Base-by-base conservation (phyloP, 345 rosid genomes). In the Cardamine chenopodiifolia region DNA sequence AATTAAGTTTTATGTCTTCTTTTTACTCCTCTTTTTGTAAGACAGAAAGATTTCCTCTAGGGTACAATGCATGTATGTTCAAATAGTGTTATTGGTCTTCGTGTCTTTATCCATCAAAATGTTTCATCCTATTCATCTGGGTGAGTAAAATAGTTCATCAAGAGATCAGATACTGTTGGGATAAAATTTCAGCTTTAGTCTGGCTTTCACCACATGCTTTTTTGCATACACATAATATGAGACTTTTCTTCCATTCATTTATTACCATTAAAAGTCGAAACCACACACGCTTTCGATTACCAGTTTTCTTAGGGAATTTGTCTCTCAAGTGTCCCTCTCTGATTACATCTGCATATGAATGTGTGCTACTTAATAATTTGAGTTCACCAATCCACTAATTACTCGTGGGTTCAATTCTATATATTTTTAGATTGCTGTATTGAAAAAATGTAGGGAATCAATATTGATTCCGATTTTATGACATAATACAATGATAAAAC, bases 201-300 rank as follows among this genome's bases (percentile, higher is more conserved):
- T 28, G 55, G 20, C 49, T 55, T 65, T 39, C 57, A 65, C 71
- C 54, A 56, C 64, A 35, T 73, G 58, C n/a, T 54, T 32, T 40
- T 63, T 40, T 64, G 49, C 47, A 39, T 61, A 12, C 20, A 65
- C 39, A 55, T 31, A 63, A 64, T 22, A 17, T 20, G 15, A 26
- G 61, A 66, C 56, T 67, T 48, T 52, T 60, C 39, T 52, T 53
- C 52, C 17, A 22, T 62, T 72, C 64, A 76, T 61, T 49, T 68
- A 61, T 52, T 62, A 62, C 74, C 39, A 63, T 45, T 62, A 12
- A 70, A 62, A 47, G 53, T 54, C 62, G 75, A 61, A 68, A 69
- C 62, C 45, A 67, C 57, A 52, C 50, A 32, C 32, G 67, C 68
- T 59, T 67, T 39, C 12, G 8, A 15, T 34, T 68, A 68, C 62